Evolutionary conservation across 352 stramenopile species (phyloP), one percentile per base, ranked within the genome.

Genomic region (Globisporangium heterothallicum): DNA sequence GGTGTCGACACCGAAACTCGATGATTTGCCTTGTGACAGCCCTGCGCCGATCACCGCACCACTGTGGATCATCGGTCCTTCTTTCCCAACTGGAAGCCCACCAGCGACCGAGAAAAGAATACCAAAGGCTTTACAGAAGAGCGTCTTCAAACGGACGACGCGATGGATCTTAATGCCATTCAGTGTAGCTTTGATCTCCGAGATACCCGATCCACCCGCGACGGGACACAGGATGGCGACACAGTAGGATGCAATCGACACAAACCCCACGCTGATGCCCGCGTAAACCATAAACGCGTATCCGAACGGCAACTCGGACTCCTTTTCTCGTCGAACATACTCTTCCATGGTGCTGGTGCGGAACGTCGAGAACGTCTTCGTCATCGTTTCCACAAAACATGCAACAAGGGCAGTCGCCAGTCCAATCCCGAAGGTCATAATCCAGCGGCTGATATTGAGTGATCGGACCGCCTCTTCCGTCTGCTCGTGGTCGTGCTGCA

Each of bases 81-180:
- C 89, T 44, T 97, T 95, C 0, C 89, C 89, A 1, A 77, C 65
- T 0, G 86, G 78, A 3, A 97, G 63, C 1, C 81, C 80, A 5
- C 78, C 80, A 12, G 77, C 56, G 10, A 94, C 84, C 22, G 73
- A 86, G 55, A 96, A 95, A 7, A 95, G 67, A 36, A 97, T 88
- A 25, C 88, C 83, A 57, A 95, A 80, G 0, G 97, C 88, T 71
- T 99, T 99, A 57, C 84, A 97, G 40, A 98, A 78, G 5, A 99
- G 67, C 24, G 96, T 99, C 65, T 97, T 98, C 34, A 98, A 66
- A 0, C 92, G 77, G 6, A 99, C 86, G n/a, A 99, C 84, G 19
- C 94, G 82, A 30, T 96, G 94, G 24, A 99, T 85, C 76, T 98
- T 97, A 59, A 98, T 97, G 19, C 97, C 97, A 68, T 99, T 99